Evolutionary conservation across 1,284 basidiomycete genomes (phyloP).

Genomic region (Cutaneotrichosporon sp.): DNA sequence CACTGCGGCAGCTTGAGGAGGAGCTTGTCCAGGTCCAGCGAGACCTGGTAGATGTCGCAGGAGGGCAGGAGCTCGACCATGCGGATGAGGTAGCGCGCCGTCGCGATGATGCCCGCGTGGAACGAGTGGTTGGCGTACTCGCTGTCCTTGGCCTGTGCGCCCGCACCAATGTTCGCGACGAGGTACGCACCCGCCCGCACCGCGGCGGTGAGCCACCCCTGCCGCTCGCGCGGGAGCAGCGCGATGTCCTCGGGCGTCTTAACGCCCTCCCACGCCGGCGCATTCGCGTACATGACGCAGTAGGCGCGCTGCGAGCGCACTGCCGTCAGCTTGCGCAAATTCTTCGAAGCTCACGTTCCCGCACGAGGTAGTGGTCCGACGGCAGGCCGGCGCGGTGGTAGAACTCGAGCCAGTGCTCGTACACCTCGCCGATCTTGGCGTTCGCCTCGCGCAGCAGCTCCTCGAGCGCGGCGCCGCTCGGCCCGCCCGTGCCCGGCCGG

Average conservation of each 20-base stretch:
- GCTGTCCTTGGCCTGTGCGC: constrained; percentile 10
- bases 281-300: constrained; percentile 15
- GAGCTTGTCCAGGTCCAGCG: constrained; percentile 22
- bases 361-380: constrained; percentile 21
- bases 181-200: constrained; percentile 18
- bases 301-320: constrained; percentile 12
- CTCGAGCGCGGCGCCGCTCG: constrained; percentile 4
- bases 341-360: constrained; percentile 11
- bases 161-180: constrained; percentile 9
- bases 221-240: constrained; percentile 12
- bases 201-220: constrained; percentile 14
- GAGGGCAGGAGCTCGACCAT: constrained; percentile 22
- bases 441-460: constrained; percentile 11
- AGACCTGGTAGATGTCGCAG: constrained; percentile 20
- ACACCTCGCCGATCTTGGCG: constrained; percentile 4
- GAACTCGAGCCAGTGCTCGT: constrained; percentile 19
- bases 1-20: constrained; percentile 14
- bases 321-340: background rate
- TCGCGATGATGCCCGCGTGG: constrained; percentile 23
- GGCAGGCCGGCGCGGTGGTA: constrained; percentile 13
- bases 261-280: constrained; percentile 11
- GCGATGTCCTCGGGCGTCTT: constrained; percentile 4
- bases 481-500: background rate
- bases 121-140: constrained; percentile 20
- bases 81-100: constrained; percentile 24